Conservation (phyloP, 2,329 filamentous ascomycete genomes). For the Chaetothyriales sp. region DNA sequence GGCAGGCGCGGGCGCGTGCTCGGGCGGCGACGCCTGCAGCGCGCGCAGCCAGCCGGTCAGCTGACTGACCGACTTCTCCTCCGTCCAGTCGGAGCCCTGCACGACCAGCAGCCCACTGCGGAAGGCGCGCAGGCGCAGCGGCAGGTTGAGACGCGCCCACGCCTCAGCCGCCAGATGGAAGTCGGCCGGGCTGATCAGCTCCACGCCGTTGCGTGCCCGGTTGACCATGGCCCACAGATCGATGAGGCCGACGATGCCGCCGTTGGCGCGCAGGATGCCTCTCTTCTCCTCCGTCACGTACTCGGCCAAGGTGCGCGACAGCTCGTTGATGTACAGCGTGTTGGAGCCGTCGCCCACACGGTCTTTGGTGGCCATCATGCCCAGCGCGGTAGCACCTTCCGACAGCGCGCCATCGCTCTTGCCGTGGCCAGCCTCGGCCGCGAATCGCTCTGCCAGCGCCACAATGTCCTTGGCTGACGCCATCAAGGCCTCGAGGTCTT, state of each 20-base stretch:
- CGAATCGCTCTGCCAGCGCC: slow-evolving; percentile 78
- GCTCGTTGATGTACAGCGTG: slow-evolving; percentile 75
- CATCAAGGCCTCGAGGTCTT: slow-evolving; percentile 93
- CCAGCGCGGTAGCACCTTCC: slow-evolving; percentile 70
- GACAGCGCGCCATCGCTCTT: slow-evolving; percentile 61
- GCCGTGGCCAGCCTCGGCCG: slow-evolving; percentile 49
- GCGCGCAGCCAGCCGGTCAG: slow-evolving; percentile 66
- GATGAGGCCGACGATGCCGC: slow-evolving; percentile 77
- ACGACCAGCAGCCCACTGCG: slow-evolving; percentile 91
- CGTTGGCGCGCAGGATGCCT: slow-evolving; percentile 63
- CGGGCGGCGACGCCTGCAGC: slow-evolving; percentile 43
- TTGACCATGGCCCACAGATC: slow-evolving; percentile 95
- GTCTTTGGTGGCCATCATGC: slow-evolving; percentile 86
- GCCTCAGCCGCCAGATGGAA: slow-evolving; percentile 79
- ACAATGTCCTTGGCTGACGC: slow-evolving; percentile 94
- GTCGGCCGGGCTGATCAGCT: slow-evolving; percentile 80
- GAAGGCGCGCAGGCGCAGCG: slow-evolving; percentile 75
- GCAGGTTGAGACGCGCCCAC: slow-evolving; percentile 78
- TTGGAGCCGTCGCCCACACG: slow-evolving; percentile 70
- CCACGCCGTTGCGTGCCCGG: slow-evolving; percentile 78
- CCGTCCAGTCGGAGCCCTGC: slow-evolving; percentile 73
- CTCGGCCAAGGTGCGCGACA: slow-evolving; percentile 73
- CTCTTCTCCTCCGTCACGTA: slow-evolving; percentile 75
- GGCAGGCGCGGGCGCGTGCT: slow-evolving; percentile 49
- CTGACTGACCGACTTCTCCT: slow-evolving; percentile 72